These are phyloP conservation scores for Ganoderma multipileum DNA, from an alignment of 1,284 basidiomycete species.

Conservation along the genomic window DNA sequence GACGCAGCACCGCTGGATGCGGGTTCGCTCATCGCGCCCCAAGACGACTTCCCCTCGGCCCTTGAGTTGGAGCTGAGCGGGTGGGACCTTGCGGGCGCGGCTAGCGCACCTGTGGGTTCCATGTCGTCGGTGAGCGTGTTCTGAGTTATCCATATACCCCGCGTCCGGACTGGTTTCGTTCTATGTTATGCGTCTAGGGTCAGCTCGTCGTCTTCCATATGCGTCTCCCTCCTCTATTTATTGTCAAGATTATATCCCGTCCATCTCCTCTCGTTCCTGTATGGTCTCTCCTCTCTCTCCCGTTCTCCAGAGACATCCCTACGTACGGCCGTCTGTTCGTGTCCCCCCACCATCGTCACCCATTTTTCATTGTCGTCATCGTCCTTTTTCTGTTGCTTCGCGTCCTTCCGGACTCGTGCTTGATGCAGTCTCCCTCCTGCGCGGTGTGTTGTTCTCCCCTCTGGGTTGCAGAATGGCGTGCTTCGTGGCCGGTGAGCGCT, in stretches of 20 bases:
- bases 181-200: slow-evolving; percentile 28
- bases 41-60: slow-evolving; percentile 43
- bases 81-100: slow-evolving; percentile 39
- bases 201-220: slow-evolving; percentile 30
- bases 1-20: slow-evolving; percentile 37
- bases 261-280: slow-evolving; percentile 25
- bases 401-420: slow-evolving; percentile 21
- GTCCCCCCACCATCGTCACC: neutral
- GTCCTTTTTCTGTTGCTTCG: slow-evolving; percentile 8
- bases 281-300: slow-evolving; percentile 14
- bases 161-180: slow-evolving; percentile 19
- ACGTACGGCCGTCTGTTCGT: neutral
- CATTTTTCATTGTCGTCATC: slow-evolving; percentile 15
- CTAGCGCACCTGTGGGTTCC: slow-evolving; percentile 24
- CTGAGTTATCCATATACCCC: slow-evolving; percentile 26
- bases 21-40: slow-evolving; percentile 26
- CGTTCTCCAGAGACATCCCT: slow-evolving; percentile 16
- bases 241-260: slow-evolving; percentile 30
- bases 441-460: slow-evolving; percentile 44
- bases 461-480: slow-evolving; percentile 47
- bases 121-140: slow-evolving; percentile 39
- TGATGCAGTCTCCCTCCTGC: slow-evolving; percentile 39
- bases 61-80: slow-evolving; percentile 45
- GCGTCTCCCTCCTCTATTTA: slow-evolving; percentile 35
- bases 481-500: slow-evolving; percentile 47